Evolutionary conservation across 177 flowering plant species (phyloP).

Genomic region (Vitis hybrid): DNA sequence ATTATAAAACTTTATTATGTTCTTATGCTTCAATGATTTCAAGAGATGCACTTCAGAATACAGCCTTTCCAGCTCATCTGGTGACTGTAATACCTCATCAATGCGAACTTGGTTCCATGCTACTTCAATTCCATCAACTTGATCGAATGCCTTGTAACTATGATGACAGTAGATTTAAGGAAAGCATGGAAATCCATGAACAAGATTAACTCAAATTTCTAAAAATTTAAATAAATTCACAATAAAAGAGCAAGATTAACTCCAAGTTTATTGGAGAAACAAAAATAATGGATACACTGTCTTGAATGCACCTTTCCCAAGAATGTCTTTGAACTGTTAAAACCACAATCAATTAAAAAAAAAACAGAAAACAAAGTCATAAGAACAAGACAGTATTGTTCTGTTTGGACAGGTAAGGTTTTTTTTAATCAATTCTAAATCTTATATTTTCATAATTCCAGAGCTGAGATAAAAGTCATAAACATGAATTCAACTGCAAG

Average conservation of each 20-base stretch:
- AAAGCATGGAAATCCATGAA: neutral
- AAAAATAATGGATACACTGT: conserved; percentile 32
- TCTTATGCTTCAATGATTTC: conserved; percentile 46
- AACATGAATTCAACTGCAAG: neutral
- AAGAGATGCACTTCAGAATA: conserved; percentile 57
- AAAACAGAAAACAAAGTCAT: neutral
- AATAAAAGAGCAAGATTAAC: neutral
- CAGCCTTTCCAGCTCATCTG: conserved; percentile 47
- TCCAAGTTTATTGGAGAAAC: neutral
- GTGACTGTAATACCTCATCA: conserved; percentile 47
- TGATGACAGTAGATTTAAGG: conserved; percentile 8
- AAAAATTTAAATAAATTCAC: neutral
- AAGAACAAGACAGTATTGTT: neutral
- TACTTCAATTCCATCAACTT: conserved; percentile 68
- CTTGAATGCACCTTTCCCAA: conserved; percentile 52
- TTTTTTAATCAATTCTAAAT: neutral
- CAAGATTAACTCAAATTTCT: neutral
- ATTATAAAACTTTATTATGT: conserved; percentile 53
- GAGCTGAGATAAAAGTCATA: neutral
- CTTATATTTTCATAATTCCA: neutral
- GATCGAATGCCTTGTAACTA: conserved; percentile 64
- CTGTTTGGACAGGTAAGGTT: neutral
- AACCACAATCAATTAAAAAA: neutral
- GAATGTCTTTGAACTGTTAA: conserved; percentile 39
- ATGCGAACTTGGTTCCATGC: conserved; percentile 65